Percentiles rank a stretch among this genome's conserved stretches.
Evolutionary conservation across 495 filamentous ascomycete genomes (phyloP).

Genomic region (Podospora anserina): DNA sequence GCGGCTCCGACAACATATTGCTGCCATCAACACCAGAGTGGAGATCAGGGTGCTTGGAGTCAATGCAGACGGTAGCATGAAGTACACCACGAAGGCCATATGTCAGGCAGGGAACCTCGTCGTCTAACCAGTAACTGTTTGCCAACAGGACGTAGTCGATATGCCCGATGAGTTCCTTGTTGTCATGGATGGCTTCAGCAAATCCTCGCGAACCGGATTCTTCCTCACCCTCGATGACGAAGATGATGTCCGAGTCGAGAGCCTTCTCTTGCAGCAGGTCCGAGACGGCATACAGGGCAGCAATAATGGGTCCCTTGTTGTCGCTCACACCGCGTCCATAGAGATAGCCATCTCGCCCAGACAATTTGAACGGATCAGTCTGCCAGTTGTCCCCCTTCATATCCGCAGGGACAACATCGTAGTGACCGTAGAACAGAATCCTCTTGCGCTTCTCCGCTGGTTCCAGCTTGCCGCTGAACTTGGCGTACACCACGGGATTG

Average conservation of each 20-base stretch:
- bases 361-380: constrained; percentile 79
- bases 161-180: constrained; percentile 81
- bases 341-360: constrained; percentile 83
- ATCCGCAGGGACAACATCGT: constrained; percentile 96
- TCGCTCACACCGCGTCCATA: constrained; percentile 97
- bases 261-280: constrained; percentile 75
- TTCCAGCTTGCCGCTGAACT: constrained; percentile 68
- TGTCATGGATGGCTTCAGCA: constrained; percentile 66
- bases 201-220: constrained; percentile 92
- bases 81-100: constrained; percentile 94
- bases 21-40: constrained; percentile 96
- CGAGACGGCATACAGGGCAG: constrained; percentile 86
- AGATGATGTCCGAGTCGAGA: constrained; percentile 81
- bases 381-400: constrained; percentile 75
- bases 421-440: constrained; percentile 95
- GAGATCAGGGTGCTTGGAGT: constrained; percentile 81
- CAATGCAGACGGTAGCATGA: constrained; percentile 82
- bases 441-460: constrained; percentile 64
- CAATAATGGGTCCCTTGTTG: constrained; percentile 93
- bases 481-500: constrained; percentile 88
- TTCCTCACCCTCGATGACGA: constrained; percentile 95
- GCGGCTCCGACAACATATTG: constrained; percentile 77
- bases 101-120: constrained; percentile 89
- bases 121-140: constrained; percentile 98
- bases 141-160: constrained; percentile 92